Percentiles rank a stretch among this genome's conserved stretches.
Conservation (phyloP, 176 grass and related monocot species). For the Musa itinerans region DNA sequence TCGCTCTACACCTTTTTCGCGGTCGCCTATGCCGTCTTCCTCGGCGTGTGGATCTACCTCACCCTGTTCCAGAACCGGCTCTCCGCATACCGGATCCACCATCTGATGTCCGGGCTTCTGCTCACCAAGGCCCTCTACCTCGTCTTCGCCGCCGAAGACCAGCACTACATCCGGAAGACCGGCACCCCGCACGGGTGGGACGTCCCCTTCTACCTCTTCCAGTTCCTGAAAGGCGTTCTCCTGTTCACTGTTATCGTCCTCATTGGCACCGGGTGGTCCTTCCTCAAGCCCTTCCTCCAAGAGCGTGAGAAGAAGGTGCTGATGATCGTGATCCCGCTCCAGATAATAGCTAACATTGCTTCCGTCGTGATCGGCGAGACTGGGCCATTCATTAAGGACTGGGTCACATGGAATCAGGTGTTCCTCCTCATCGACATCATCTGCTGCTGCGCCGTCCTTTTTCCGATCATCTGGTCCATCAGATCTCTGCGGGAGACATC, state of each 20-base stretch:
- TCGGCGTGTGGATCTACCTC: slow-evolving; percentile 74
- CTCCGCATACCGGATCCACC: slow-evolving; percentile 76
- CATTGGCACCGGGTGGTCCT: slow-evolving; percentile 90
- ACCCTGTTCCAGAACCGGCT: slow-evolving; percentile 68
- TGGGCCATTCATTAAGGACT: slow-evolving; percentile 56
- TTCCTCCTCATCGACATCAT: slow-evolving; percentile 82
- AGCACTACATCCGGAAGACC: slow-evolving; percentile 69
- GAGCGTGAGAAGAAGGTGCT: slow-evolving; percentile 98
- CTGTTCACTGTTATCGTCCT: slow-evolving; percentile 86
- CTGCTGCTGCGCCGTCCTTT: slow-evolving; percentile 89
- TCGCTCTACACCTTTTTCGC: slow-evolving; percentile 70
- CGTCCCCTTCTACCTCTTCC: slow-evolving; percentile 90
- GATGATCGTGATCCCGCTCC: slow-evolving; percentile 86
- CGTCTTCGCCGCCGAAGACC: slow-evolving; percentile 81
- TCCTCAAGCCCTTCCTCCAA: slow-evolving; percentile 96
- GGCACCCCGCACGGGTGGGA: slow-evolving; percentile 85
- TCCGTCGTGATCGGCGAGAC: slow-evolving; percentile 85
- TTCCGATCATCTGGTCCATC: slow-evolving; percentile 93
- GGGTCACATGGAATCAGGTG: slow-evolving; percentile 90
- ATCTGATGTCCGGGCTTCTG: slow-evolving; percentile 84
- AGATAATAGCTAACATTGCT: slow-evolving; percentile 83
- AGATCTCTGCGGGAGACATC: slow-evolving; percentile 76
- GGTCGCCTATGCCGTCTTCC: slow-evolving; percentile 60
- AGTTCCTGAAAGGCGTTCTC: slow-evolving; percentile 83
- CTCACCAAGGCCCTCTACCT: slow-evolving; percentile 62